phyloP scores from a whole-genome alignment of 1,139 yeast species.

The Nakaseomyces sp. region DNA sequence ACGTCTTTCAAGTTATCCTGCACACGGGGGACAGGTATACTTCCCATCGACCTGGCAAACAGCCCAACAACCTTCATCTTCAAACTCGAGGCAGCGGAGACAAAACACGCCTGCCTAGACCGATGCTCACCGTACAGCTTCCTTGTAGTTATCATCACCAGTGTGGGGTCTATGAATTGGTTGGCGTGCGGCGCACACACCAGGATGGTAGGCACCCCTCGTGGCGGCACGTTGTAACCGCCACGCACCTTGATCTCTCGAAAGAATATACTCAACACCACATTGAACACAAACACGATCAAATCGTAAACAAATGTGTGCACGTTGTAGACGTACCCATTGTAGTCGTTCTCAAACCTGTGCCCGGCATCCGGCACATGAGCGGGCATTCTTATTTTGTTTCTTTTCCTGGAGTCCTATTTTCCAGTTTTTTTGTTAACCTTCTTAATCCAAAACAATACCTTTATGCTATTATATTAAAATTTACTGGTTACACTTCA shows the following conservation, averaged over 20 bases:
- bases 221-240: constrained; percentile 51
- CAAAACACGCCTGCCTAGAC: constrained; percentile 42
- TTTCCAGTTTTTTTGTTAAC: neutral
- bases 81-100: constrained; percentile 60
- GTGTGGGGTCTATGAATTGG: constrained; percentile 66
- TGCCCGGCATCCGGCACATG: constrained; percentile 11
- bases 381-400: constrained; percentile 3
- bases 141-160: constrained; percentile 48
- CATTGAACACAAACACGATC: constrained; percentile 16
- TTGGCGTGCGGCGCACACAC: constrained; percentile 81
- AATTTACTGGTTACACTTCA: too few species aligned
- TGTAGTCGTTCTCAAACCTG: constrained; percentile 11
- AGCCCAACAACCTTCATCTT: constrained; percentile 46
- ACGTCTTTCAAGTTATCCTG: constrained; percentile 51
- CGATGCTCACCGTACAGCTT: constrained; percentile 15
- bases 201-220: constrained; percentile 57
- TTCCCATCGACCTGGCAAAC: constrained; percentile 48
- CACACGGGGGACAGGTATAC: constrained; percentile 67
- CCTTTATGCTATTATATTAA: too few species aligned
- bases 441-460: too few species aligned
- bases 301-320: constrained; percentile 16
- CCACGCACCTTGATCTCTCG: constrained; percentile 64
- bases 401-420: too few species aligned
- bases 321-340: constrained; percentile 12
- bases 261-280: constrained; percentile 38